A percentile compares a stretch with the other conserved stretches of the same genome.
Evolutionary conservation across 2,329 filamentous ascomycete species (phyloP).

Genomic region (Microdochium trichocladiopsis): DNA sequence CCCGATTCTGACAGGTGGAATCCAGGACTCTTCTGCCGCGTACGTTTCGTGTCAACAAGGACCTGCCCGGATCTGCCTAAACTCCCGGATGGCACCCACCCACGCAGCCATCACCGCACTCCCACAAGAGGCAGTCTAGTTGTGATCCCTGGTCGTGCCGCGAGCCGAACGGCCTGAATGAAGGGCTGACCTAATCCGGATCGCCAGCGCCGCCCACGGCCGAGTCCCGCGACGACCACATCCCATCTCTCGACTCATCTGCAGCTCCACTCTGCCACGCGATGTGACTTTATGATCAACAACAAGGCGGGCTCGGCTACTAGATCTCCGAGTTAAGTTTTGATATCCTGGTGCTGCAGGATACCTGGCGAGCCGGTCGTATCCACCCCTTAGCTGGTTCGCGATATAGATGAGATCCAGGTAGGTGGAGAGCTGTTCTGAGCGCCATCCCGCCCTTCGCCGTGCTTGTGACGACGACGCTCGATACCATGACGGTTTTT

Average conservation of each 20-base stretch:
- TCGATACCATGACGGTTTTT: too few species aligned
- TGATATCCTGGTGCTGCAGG: neutral
- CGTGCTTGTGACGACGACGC: too few species aligned
- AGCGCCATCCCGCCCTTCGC: too few species aligned
- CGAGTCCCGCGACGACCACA: neutral
- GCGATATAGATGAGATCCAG: too few species aligned
- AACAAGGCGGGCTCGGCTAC: neutral
- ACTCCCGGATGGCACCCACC: neutral
- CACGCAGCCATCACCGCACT: neutral
- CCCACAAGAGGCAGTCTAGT: neutral
- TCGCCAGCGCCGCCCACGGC: neutral
- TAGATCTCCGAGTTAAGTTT: neutral
- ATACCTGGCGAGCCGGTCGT: too few species aligned
- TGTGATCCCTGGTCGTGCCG: neutral
- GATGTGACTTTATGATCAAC: neutral
- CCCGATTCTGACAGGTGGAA: neutral
- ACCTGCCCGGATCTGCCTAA: conserved; percentile 1
- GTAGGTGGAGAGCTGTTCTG: too few species aligned
- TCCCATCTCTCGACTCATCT: neutral
- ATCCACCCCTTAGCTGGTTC: too few species aligned
- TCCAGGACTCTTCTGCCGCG: neutral
- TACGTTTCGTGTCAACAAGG: neutral
- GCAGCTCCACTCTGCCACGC: neutral
- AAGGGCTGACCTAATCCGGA: neutral
- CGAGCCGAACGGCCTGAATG: neutral